Conservation (phyloP, 2,329 filamentous ascomycete genomes). For the Pseudogymnoascus sp. region DNA sequence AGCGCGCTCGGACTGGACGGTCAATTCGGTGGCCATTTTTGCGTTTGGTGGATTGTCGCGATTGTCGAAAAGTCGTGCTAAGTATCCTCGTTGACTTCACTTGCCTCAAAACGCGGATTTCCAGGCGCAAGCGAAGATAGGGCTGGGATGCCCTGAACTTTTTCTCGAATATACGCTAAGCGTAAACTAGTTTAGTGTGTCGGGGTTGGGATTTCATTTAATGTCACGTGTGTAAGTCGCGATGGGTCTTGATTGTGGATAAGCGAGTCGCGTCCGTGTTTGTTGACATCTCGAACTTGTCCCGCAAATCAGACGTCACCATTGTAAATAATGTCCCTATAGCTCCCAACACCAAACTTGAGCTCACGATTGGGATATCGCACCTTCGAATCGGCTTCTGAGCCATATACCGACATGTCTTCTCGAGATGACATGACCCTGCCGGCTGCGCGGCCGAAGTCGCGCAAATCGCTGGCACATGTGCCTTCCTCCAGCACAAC, state of each 20-base stretch:
- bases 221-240: background rate
- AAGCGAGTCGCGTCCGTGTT: constrained; percentile 10
- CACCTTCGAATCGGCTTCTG: background rate
- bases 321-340: constrained; percentile 4
- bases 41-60: constrained; percentile 23
- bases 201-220: background rate
- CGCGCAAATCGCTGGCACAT: constrained; percentile 66
- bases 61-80: constrained; percentile 22
- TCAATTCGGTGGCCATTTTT: constrained; percentile 92
- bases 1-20: constrained; percentile 99
- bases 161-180: background rate
- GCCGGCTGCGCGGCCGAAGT: constrained; percentile 42
- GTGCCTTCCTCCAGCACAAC: constrained; percentile 37
- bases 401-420: constrained; percentile 28
- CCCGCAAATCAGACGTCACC: constrained; percentile 8
- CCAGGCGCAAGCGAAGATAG: background rate
- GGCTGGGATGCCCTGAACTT: constrained; percentile 9
- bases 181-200: background rate
- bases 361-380: constrained; percentile 3
- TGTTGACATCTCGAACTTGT: constrained; percentile 9
- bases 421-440: constrained; percentile 39
- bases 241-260: constrained; percentile 7
- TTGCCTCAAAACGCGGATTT: constrained; percentile 8
- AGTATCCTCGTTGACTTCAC: constrained; percentile 16
- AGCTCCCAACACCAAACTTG: constrained; percentile 4